Percentiles rank a stretch among this genome's conserved stretches.
Evolutionary conservation across 495 filamentous ascomycete genomes (phyloP).

Genomic region (Opeltia flavorubescens): DNA sequence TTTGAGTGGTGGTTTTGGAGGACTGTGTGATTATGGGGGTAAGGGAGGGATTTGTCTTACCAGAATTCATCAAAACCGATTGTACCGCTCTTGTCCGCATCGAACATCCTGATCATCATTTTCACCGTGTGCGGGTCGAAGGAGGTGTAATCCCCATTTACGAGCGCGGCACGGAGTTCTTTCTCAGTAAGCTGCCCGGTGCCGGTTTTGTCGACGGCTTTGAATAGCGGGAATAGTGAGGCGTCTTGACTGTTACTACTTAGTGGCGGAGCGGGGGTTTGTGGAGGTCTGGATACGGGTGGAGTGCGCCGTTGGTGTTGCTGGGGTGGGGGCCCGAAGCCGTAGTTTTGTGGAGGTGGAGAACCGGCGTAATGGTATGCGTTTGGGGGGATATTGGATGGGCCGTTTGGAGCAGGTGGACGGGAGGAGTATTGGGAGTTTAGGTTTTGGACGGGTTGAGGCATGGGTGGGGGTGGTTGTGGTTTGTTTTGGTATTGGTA

Average conservation of each 20-base stretch:
- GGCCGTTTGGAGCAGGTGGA: conserved; percentile 16
- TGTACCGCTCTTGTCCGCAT: conserved; percentile 67
- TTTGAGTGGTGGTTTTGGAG: neutral
- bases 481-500: conserved; percentile 20
- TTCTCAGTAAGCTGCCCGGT: conserved; percentile 72
- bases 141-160: conserved; percentile 87
- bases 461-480: conserved; percentile 16
- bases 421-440: conserved; percentile 16
- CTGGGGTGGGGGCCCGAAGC: conserved; percentile 39
- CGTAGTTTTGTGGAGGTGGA: conserved; percentile 46
- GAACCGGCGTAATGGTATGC: conserved; percentile 30
- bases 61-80: conserved; percentile 95
- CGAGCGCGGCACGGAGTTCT: conserved; percentile 81
- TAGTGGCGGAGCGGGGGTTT: conserved; percentile 49
- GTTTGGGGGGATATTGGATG: conserved; percentile 14
- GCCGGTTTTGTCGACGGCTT: conserved; percentile 73
- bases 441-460: conserved; percentile 5
- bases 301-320: conserved; percentile 35
- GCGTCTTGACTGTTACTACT: conserved; percentile 41
- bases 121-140: conserved; percentile 95
- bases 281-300: conserved; percentile 47
- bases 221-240: conserved; percentile 71
- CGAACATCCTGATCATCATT: conserved; percentile 99
- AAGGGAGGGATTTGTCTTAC: conserved; percentile 16
- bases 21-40: neutral